Evolutionary conservation across 2,329 filamentous ascomycete species (phyloP).

Genomic region (Aspergillus fumigatus): DNA sequence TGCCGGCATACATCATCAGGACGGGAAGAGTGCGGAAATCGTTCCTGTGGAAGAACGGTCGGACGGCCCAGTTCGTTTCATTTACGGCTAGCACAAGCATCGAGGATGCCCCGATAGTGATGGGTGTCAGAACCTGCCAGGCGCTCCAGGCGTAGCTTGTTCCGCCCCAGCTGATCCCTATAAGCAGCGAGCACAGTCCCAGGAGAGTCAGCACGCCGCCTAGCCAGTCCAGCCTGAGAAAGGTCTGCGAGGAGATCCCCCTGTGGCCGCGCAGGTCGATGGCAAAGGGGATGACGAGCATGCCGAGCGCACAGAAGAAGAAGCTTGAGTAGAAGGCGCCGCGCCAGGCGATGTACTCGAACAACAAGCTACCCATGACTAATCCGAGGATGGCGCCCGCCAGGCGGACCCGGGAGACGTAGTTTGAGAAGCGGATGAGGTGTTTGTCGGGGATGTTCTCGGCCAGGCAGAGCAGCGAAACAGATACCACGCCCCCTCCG

Average conservation of each 20-base stretch:
- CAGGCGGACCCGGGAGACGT: conserved; percentile 28
- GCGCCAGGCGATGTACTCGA: conserved; percentile 20
- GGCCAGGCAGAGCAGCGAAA: conserved; percentile 41
- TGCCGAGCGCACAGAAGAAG: conserved; percentile 25
- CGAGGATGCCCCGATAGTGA: conserved; percentile 30
- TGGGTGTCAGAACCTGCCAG: conserved; percentile 37
- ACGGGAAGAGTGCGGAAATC: conserved; percentile 36
- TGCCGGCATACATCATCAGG: conserved; percentile 37
- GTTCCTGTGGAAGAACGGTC: conserved; percentile 35
- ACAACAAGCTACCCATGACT: conserved; percentile 24
- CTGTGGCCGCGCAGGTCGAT: conserved; percentile 24
- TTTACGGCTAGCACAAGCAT: conserved; percentile 33
- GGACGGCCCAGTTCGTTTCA: conserved; percentile 29
- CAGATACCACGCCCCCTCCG: conserved; percentile 41
- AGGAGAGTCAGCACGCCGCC: conserved; percentile 39
- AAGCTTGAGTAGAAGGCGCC: conserved; percentile 32
- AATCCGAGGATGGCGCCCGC: conserved; percentile 28
- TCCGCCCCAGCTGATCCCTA: conserved; percentile 43
- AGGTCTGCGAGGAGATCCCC: conserved; percentile 16
- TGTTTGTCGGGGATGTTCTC: conserved; percentile 36
- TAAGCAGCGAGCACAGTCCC: conserved; percentile 34
- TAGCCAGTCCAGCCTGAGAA: conserved; percentile 39
- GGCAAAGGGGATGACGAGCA: conserved; percentile 28
- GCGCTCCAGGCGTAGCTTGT: conserved; percentile 36
- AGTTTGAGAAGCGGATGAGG: conserved; percentile 29